These are phyloP conservation scores for Kalmusia sp. DNA, from an alignment of 2,329 filamentous ascomycete species.

Conservation along the genomic window DNA sequence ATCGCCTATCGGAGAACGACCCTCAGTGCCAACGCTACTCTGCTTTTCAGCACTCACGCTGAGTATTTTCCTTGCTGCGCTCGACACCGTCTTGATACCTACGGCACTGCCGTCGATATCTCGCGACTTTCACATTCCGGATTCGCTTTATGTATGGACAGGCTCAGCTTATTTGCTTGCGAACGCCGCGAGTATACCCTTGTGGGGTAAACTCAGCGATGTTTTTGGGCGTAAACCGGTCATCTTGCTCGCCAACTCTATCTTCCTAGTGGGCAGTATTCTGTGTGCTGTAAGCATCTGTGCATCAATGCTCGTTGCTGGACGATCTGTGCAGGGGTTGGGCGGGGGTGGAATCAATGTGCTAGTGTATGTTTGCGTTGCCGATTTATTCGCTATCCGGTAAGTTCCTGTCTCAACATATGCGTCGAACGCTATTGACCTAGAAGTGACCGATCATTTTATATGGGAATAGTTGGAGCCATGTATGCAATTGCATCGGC, in stretches of 20 bases:
- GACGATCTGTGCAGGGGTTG: constrained; percentile 61
- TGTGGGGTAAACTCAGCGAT: constrained; percentile 51
- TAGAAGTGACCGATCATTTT: constrained; percentile 55
- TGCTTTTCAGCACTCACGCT: constrained; percentile 41
- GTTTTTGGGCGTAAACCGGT: constrained; percentile 48
- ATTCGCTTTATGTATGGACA: constrained; percentile 79
- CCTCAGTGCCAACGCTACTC: constrained; percentile 22
- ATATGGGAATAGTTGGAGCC: constrained; percentile 59
- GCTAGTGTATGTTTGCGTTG: constrained; percentile 61
- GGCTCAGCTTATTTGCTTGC: constrained; percentile 57
- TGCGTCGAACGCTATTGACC: not conserved
- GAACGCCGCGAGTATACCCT: constrained; percentile 47
- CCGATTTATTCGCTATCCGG: constrained; percentile 59
- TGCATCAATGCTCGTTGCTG: constrained; percentile 62
- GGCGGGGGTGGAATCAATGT: constrained; percentile 62
- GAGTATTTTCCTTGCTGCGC: constrained; percentile 51
- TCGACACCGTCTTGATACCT: constrained; percentile 65
- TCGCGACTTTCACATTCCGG: constrained; percentile 65
- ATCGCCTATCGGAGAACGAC: not conserved
- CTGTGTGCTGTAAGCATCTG: constrained; percentile 56
- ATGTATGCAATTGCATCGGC: constrained; percentile 64
- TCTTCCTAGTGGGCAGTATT: constrained; percentile 60
- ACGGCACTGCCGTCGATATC: constrained; percentile 73
- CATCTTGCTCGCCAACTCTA: constrained; percentile 41
- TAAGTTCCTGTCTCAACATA: constrained; percentile 16